phyloP scores from a whole-genome alignment of 2,329 filamentous ascomycete species.

The Pestalotiopsis fici region DNA sequence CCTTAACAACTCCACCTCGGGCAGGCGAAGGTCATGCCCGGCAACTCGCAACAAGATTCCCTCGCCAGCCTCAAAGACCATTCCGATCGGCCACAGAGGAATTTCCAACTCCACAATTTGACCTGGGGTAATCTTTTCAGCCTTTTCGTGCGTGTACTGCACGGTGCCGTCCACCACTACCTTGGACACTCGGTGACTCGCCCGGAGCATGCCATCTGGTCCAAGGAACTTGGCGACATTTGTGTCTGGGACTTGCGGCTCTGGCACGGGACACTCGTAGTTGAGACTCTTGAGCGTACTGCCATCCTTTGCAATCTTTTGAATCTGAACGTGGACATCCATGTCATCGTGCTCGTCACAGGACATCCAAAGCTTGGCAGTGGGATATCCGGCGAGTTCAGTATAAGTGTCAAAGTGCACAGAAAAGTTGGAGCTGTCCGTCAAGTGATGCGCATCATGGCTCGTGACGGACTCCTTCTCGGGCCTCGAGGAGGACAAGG shows the following conservation, averaged over 20 bases:
- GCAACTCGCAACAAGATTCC: slow-evolving; percentile 19
- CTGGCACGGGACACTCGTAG: slow-evolving; percentile 9
- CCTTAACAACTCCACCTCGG: not conserved
- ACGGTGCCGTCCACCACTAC: not conserved
- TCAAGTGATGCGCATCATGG: not conserved
- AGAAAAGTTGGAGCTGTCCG: slow-evolving; percentile 1
- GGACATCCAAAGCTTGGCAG: slow-evolving; percentile 15
- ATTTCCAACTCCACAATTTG: slow-evolving; percentile 17
- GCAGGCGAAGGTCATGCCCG: slow-evolving; percentile 22
- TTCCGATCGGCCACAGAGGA: slow-evolving; percentile 21
- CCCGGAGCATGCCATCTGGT: slow-evolving; percentile 22
- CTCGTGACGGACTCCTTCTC: not conserved
- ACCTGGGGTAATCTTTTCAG: slow-evolving; percentile 10
- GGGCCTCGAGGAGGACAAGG: not conserved
- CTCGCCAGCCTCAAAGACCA: slow-evolving; percentile 24
- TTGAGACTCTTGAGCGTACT: slow-evolving; percentile 18
- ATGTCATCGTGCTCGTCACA: slow-evolving; percentile 15
- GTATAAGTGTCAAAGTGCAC: slow-evolving; percentile 8
- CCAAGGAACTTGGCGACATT: slow-evolving; percentile 21
- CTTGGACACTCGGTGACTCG: slow-evolving; percentile 9
- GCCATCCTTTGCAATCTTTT: slow-evolving; percentile 17
- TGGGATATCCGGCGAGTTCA: slow-evolving; percentile 7
- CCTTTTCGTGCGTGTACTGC: slow-evolving; percentile 3
- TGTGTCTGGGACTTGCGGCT: slow-evolving; percentile 15
- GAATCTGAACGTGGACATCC: slow-evolving; percentile 22